A percentile compares a stretch with the other conserved stretches of the same genome.
Evolutionary conservation across 108 stramenopile species (phyloP).

Genomic region (Craspedostauros australis): DNA sequence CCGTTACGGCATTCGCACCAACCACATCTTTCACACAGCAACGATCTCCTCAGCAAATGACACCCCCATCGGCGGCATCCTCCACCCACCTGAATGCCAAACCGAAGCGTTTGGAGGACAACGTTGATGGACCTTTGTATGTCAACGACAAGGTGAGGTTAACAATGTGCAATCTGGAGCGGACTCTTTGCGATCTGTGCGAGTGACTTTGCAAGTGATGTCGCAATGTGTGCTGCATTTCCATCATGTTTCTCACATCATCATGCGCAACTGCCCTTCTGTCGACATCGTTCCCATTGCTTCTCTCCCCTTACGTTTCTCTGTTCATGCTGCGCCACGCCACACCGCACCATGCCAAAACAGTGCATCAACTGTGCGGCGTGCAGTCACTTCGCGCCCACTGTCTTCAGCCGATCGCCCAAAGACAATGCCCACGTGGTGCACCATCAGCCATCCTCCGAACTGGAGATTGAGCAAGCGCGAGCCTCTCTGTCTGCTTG

Average conservation of each 20-base stretch:
- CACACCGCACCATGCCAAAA: no score
- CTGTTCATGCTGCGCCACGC: no score
- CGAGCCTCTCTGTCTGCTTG: slow-evolving; percentile 60
- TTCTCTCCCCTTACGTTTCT: neutral
- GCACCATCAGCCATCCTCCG: slow-evolving; percentile 32
- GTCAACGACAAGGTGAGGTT: slow-evolving; percentile 46
- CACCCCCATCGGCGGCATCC: no score
- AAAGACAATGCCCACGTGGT: slow-evolving; percentile 33
- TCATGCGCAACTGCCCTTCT: neutral
- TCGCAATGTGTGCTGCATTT: no score
- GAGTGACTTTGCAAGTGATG: no score
- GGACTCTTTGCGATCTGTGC: neutral
- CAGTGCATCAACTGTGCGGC: slow-evolving; percentile 73
- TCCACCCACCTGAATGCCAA: no score
- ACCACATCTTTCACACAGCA: no score
- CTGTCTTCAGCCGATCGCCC: slow-evolving; percentile 27
- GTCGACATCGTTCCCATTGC: neutral
- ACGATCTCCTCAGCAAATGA: no score
- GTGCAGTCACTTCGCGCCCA: slow-evolving; percentile 53
- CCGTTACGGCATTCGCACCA: no score
- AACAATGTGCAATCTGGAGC: neutral
- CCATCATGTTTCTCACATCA: neutral
- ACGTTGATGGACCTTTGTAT: slow-evolving; percentile 51
- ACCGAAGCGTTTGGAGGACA: slow-evolving; percentile 47
- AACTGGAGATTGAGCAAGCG: slow-evolving; percentile 40